Evolutionary conservation across 768 basidiomycete species (phyloP).

Genomic region (Sistotremastrum niveocremeum): DNA sequence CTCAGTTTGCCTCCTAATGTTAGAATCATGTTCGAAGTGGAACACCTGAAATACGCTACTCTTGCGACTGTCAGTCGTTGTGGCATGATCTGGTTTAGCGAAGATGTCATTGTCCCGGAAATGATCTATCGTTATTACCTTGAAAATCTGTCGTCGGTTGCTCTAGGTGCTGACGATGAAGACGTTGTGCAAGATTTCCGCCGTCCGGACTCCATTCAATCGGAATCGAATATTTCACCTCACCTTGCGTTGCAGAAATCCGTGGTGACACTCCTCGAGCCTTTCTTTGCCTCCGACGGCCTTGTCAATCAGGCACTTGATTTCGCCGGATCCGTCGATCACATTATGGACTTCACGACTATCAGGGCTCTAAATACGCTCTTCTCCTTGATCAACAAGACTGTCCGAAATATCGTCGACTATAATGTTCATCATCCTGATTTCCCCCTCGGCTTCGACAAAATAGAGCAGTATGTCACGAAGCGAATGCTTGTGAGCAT

Average conservation of each 20-base stretch:
- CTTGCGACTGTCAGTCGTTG: constrained; percentile 98
- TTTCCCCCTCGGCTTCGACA: constrained; percentile 78
- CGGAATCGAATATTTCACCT: constrained; percentile 30
- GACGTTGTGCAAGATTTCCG: constrained; percentile 54
- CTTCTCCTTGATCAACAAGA: constrained; percentile 96
- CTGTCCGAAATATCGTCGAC: constrained; percentile 82
- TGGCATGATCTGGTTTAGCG: constrained; percentile 99
- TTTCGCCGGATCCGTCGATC: constrained; percentile 76
- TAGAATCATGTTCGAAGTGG: constrained; percentile 99
- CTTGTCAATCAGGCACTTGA: constrained; percentile 67
- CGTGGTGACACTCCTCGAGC: constrained; percentile 60
- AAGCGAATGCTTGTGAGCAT: constrained; percentile 84
- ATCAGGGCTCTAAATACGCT: constrained; percentile 90
- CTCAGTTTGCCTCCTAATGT: constrained; percentile 94
- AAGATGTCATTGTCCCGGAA: constrained; percentile 78
- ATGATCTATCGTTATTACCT: constrained; percentile 93
- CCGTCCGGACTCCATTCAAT: constrained; percentile 29
- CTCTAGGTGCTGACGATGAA: constrained; percentile 86
- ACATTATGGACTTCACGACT: constrained; percentile 97
- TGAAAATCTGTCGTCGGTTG: constrained; percentile 52
- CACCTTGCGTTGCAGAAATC: constrained; percentile 66
- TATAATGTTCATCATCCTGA: constrained; percentile 93
- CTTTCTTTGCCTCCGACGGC: constrained; percentile 72
- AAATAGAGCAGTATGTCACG: constrained; percentile 80
- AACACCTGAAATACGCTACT: constrained; percentile 93